Base-by-base conservation (phyloP, 2,329 filamentous ascomycete genomes). In the Alternaria rosae region DNA sequence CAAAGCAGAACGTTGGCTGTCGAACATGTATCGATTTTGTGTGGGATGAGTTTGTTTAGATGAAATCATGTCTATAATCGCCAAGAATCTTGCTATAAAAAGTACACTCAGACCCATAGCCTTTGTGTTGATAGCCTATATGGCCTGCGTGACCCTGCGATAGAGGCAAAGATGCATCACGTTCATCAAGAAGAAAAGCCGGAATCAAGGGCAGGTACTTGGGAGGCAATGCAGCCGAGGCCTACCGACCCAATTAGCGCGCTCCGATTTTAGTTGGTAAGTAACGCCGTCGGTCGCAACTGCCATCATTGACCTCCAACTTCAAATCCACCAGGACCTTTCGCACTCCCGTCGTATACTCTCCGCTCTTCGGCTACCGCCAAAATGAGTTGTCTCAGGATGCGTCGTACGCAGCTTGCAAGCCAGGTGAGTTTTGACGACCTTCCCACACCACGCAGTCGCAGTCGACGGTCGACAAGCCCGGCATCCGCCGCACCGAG, bases 341-440 rank as follows among this genome's bases (percentile, higher is more conserved):
- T 60, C 48, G 62, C 64, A 64, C 57, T 62, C 57, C 61, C 57
- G 35, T 38, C 1, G 50, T 52, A 58, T 61, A 54, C 72, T 72
- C 71, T 73, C 70, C 70, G 69, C 70, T 67, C 68, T 67, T 66
- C 65, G 69, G 68, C 70, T 67, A 68, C 62, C 60, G 67, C 72
- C 73, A 76, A 70, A 62, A 79, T 79, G 77, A 78, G 76, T 70
- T 78, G 75, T 62, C 76, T 78, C 71, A 77, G 71, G 74, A 78
- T 78, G 76, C 76, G 75, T 71, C 75, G 75, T 69, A 69, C 68
- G 70, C 76, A 77, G 71, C 71, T 79, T 65, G 72, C 74, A 61
- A 78, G 72, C 72, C 77, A 79, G 75, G 77, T 79, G 70, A 76
- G 76, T 70, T 25, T 43, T 48, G 52, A 45, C 64, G 43, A 58